Conservation (phyloP, 1,284 basidiomycete species). For the Anthracocystis setariae region DNA sequence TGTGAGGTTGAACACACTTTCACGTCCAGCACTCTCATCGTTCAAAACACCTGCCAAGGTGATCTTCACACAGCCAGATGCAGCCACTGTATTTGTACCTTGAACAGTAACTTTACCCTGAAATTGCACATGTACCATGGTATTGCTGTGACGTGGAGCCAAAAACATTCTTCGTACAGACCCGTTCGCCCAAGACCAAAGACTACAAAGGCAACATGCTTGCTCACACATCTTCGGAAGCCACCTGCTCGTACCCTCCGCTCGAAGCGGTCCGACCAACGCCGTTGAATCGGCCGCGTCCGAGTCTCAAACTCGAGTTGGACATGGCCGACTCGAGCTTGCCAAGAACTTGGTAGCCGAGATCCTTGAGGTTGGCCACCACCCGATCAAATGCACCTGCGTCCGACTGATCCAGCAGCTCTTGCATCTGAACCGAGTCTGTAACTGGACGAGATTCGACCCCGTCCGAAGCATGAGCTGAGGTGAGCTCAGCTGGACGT, state of each 20-base stretch:
- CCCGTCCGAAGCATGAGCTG: neutral
- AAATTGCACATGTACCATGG: too few relatives aligned
- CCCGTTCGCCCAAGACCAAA: neutral
- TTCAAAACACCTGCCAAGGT: neutral
- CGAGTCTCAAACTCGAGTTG: constrained; percentile 16
- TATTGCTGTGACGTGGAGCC: too few relatives aligned
- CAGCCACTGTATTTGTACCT: too few relatives aligned
- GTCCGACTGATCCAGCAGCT: constrained; percentile 33
- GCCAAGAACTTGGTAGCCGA: constrained; percentile 45
- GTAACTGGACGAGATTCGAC: neutral
- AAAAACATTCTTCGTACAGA: too few relatives aligned
- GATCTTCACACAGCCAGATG: too few relatives aligned
- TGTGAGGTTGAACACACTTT: constrained; percentile 7
- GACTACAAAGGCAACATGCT: too few relatives aligned
- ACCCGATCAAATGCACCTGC: constrained; percentile 42
- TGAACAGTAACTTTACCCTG: too few relatives aligned
- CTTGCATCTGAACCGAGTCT: constrained; percentile 28
- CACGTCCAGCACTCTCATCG: neutral
- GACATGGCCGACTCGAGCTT: constrained; percentile 30
- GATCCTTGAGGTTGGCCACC: constrained; percentile 41
- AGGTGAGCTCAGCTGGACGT: constrained; percentile 49
- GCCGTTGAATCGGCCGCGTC: neutral
- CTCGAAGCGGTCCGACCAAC: constrained; percentile 7
- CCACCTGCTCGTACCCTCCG: constrained; percentile 35
- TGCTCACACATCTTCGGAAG: constrained; percentile 25